Percentiles rank a stretch among this genome's conserved stretches.
Conservation (phyloP, 441 rosid genomes). For the Bruguiera hainesii region DNA sequence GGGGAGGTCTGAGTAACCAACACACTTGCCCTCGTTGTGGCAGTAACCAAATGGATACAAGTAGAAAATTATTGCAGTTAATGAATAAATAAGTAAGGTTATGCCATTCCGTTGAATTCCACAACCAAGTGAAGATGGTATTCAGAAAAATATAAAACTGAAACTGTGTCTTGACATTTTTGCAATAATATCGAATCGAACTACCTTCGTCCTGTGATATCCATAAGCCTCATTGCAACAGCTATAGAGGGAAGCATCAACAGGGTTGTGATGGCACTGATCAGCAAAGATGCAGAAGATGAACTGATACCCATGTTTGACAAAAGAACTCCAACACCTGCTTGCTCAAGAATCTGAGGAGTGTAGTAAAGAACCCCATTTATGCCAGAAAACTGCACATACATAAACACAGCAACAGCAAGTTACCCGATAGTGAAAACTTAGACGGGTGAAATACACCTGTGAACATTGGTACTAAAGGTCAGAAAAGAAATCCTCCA, state of each 20-base stretch:
- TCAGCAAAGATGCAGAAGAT: conserved; percentile 69
- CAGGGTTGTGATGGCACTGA: conserved; percentile 79
- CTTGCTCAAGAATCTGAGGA: conserved; percentile 93
- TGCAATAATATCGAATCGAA: conserved; percentile 1
- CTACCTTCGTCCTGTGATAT: conserved; percentile 83
- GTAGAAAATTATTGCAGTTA: too few species aligned
- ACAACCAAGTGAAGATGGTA: not conserved
- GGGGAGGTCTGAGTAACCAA: not conserved
- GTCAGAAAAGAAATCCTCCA: not conserved
- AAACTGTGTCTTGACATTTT: not conserved
- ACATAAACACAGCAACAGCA: conserved; percentile 8
- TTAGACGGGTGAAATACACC: not conserved
- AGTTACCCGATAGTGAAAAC: not conserved
- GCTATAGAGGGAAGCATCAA: conserved; percentile 91
- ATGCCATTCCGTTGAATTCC: not conserved
- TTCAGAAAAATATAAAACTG: not conserved
- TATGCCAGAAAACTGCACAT: conserved; percentile 79
- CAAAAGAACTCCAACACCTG: conserved; percentile 84
- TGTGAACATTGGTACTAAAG: not conserved
- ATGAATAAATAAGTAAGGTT: too few species aligned
- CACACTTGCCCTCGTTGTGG: too few species aligned
- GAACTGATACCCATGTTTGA: conserved; percentile 70
- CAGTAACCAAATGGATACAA: not conserved
- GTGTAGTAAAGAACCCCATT: conserved; percentile 94
- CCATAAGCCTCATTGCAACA: conserved; percentile 96